These are phyloP conservation scores for Letharia lupina DNA, from an alignment of 495 filamentous ascomycete species.

Conservation along the genomic window DNA sequence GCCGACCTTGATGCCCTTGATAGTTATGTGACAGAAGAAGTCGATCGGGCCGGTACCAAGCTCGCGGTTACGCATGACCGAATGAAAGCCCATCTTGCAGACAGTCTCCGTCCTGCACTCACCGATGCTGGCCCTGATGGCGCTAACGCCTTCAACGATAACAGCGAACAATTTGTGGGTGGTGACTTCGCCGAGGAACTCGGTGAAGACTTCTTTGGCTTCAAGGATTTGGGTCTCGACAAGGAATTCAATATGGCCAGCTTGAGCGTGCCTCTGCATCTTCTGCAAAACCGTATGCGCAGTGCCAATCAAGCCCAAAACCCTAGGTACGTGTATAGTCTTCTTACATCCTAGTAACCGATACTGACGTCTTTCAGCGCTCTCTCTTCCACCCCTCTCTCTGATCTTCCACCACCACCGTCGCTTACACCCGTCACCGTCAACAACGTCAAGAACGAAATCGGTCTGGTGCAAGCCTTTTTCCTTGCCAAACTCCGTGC, in stretches of 20 bases:
- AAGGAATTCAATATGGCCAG: conserved; percentile 44
- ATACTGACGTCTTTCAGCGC: conserved; percentile 27
- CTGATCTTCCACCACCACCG: conserved; percentile 57
- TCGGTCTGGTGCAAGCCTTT: conserved; percentile 81
- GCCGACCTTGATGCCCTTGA: conserved; percentile 75
- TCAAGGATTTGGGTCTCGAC: conserved; percentile 89
- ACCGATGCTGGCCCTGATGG: conserved; percentile 74
- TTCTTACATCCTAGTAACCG: conserved; percentile 14
- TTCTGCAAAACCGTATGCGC: conserved; percentile 84
- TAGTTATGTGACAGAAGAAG: conserved; percentile 83
- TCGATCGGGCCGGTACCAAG: conserved; percentile 81
- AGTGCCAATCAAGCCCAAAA: conserved; percentile 70
- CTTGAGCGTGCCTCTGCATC: conserved; percentile 85
- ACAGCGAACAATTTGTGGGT: conserved; percentile 92
- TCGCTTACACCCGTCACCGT: conserved; percentile 70
- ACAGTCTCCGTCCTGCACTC: conserved; percentile 84
- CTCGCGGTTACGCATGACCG: conserved; percentile 80
- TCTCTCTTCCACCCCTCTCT: conserved; percentile 38
- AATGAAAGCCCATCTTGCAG: conserved; percentile 80
- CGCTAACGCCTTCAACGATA: conserved; percentile 84
- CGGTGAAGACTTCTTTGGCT: conserved; percentile 97
- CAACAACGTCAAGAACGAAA: conserved; percentile 66
- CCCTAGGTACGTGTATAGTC: conserved; percentile 44
- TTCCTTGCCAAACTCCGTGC: conserved; percentile 80
- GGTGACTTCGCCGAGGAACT: conserved; percentile 97